Evolutionary conservation across 2,329 filamentous ascomycete genomes (phyloP).

Genomic region (Monilinia vaccinii-corymbosi): DNA sequence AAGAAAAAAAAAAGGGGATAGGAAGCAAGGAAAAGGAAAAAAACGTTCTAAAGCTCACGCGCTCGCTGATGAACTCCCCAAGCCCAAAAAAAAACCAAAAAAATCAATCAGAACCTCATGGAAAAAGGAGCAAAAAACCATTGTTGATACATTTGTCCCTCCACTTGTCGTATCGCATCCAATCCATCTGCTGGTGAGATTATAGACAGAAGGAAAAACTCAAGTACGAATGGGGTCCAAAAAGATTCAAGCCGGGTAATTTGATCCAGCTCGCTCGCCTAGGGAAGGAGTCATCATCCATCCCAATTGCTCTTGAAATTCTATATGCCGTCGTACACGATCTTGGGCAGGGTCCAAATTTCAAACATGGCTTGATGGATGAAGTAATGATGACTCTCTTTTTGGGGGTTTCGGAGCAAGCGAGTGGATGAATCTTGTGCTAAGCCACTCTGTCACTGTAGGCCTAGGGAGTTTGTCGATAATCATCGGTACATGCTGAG

Average conservation of each 20-base stretch:
- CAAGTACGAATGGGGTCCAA: background rate
- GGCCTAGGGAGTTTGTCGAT: background rate
- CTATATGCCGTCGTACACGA: constrained; percentile 8
- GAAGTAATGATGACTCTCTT: background rate
- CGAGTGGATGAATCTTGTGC: background rate
- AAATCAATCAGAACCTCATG: background rate
- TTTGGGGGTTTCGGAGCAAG: background rate
- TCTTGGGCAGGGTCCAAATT: constrained; percentile 2
- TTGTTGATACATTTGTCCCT: background rate
- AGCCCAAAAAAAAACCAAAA: background rate
- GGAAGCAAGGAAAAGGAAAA: background rate
- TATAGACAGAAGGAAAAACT: background rate
- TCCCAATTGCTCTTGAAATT: background rate
- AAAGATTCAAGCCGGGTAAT: background rate
- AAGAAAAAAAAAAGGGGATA: background rate
- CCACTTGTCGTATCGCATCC: background rate
- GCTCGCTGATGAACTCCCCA: background rate
- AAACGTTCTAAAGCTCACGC: background rate
- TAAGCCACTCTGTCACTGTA: constrained; percentile 8
- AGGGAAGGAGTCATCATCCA: background rate
- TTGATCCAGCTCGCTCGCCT: background rate
- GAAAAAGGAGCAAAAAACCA: background rate
- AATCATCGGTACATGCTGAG: background rate
- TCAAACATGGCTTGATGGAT: background rate
- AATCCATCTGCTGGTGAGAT: background rate